These are phyloP conservation scores for Puya raimondii DNA, from an alignment of 176 grass and related monocot species.

Conservation along the genomic window DNA sequence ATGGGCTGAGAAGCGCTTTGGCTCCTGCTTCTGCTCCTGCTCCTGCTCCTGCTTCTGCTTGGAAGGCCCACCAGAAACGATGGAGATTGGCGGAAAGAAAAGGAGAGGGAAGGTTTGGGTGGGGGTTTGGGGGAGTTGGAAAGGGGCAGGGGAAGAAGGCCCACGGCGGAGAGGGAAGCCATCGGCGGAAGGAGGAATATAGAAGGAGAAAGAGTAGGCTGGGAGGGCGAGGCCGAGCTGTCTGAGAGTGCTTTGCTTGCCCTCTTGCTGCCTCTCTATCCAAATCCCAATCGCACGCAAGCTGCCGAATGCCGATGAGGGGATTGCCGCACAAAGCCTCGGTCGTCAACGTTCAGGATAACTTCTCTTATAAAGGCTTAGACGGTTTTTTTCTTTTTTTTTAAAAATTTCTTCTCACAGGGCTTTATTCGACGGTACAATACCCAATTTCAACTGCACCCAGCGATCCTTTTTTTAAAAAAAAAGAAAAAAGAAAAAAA, in stretches of 20 bases:
- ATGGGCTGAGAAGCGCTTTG: not conserved
- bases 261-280: not conserved
- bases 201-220: no score
- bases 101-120: constrained; percentile 1
- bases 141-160: not conserved
- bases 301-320: not conserved
- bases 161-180: not conserved
- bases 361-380: no score
- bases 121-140: not conserved
- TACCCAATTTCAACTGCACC: no score
- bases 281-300: not conserved
- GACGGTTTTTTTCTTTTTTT: no score
- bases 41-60: no score
- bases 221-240: not conserved
- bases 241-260: not conserved
- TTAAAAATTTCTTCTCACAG: no score
- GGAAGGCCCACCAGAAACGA: not conserved
- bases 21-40: no score
- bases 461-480: no score
- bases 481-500: no score
- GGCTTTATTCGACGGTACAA: no score
- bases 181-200: no score
- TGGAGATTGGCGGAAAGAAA: not conserved
- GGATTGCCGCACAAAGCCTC: not conserved
- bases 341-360: no score